A percentile compares a stretch with the other conserved stretches of the same genome.
Evolutionary conservation across 768 basidiomycete genomes (phyloP).

Genomic region (Kwoniella heveanensis): DNA sequence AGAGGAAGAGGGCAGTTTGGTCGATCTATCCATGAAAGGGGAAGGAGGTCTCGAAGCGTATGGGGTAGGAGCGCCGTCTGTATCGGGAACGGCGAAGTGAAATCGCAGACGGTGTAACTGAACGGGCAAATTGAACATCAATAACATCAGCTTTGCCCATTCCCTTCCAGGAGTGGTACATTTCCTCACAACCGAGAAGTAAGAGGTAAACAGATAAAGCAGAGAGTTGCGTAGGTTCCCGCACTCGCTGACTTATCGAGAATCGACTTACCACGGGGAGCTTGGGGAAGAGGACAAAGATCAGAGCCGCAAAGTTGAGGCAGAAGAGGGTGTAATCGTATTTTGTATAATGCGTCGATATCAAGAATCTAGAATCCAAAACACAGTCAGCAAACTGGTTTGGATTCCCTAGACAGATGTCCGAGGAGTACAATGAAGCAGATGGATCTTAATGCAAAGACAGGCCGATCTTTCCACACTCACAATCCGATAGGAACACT

Average conservation of each 20-base stretch:
- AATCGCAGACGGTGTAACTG: conserved; percentile 25
- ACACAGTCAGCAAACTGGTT: too few relatives aligned
- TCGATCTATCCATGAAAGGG: conserved; percentile 14
- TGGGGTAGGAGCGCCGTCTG: conserved; percentile 20
- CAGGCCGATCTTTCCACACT: too few relatives aligned
- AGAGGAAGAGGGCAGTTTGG: conserved; percentile 2
- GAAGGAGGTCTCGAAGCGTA: conserved; percentile 21
- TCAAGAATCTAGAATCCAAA: conserved; percentile 71
- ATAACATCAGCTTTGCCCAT: not conserved
- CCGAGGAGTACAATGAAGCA: too few relatives aligned
- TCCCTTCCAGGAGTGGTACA: not conserved
- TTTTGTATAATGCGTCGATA: conserved; percentile 96
- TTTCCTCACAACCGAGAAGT: too few relatives aligned
- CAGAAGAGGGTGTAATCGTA: conserved; percentile 94
- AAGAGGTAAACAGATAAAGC: not conserved
- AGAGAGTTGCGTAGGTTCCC: not conserved
- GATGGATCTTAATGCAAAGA: too few relatives aligned
- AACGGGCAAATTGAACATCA: not conserved
- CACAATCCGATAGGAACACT: conserved; percentile 85
- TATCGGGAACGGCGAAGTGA: conserved; percentile 25
- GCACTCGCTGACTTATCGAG: too few relatives aligned
- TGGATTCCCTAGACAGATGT: too few relatives aligned
- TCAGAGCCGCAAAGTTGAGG: conserved; percentile 77
- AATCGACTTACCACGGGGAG: conserved; percentile 83
- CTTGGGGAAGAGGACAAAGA: conserved; percentile 85